Evolutionary conservation across 2,329 filamentous ascomycete species (phyloP).

Genomic region (Huntiella moniliformis): DNA sequence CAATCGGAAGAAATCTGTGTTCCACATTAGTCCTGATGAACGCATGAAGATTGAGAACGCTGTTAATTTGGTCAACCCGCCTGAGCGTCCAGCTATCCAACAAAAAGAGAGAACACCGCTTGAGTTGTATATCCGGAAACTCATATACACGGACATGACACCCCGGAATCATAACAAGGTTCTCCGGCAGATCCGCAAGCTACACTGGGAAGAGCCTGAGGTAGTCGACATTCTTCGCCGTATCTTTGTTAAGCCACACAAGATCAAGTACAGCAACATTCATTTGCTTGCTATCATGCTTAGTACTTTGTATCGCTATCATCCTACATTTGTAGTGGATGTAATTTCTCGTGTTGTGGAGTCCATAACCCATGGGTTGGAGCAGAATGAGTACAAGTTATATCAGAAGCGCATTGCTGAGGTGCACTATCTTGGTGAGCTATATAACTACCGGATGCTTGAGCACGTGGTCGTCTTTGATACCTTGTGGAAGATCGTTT

Average conservation of each 20-base stretch:
- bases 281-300: conserved; percentile 81
- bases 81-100: conserved; percentile 78
- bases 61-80: conserved; percentile 93
- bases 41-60: conserved; percentile 98
- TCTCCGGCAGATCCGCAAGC: conserved; percentile 78
- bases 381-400: conserved; percentile 93
- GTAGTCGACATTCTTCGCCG: conserved; percentile 66
- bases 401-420: conserved; percentile 90
- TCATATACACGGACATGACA: conserved; percentile 84
- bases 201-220: conserved; percentile 93
- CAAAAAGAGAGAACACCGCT: conserved; percentile 91
- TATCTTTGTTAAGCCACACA: conserved; percentile 87
- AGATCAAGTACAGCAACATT: conserved; percentile 95
- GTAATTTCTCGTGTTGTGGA: conserved; percentile 86
- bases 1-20: conserved; percentile 85
- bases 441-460: conserved; percentile 95
- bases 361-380: conserved; percentile 68
- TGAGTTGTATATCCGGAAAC: conserved; percentile 79
- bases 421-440: conserved; percentile 86
- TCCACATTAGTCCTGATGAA: conserved; percentile 88
- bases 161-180: conserved; percentile 89
- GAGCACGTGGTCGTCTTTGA: conserved; percentile 94
- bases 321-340: conserved; percentile 76
- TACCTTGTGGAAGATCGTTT: conserved; percentile 81
- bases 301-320: conserved; percentile 75